These are phyloP conservation scores for Arabis hirsuta DNA, from an alignment of 345 rosid species.

Conservation along the genomic window DNA sequence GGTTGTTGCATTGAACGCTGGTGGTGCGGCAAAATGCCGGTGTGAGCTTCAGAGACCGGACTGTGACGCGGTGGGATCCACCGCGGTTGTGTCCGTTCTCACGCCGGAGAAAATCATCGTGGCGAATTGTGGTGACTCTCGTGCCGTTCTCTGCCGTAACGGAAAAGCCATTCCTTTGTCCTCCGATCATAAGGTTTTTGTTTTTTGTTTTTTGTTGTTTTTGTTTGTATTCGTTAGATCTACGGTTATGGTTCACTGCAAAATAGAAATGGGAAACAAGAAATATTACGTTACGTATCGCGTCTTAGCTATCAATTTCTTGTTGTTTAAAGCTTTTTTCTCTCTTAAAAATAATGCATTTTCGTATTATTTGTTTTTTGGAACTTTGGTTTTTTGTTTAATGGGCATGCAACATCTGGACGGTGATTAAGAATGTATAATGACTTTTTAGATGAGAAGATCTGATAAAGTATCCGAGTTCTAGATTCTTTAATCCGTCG, in stretches of 20 bases:
- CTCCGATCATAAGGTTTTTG: conserved; percentile 79
- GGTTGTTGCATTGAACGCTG: conserved; percentile 38
- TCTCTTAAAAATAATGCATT: not conserved
- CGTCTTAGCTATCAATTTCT: conserved; percentile 27
- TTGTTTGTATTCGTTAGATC: conserved; percentile 31
- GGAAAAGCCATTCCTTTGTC: conserved; percentile 73
- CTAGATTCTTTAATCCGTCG: conserved; percentile 32
- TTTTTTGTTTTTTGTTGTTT: not conserved
- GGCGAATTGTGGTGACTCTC: conserved; percentile 95
- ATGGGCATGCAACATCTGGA: conserved; percentile 42
- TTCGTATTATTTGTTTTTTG: not conserved
- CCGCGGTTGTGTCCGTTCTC: conserved; percentile 80
- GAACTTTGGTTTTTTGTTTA: conserved; percentile 2
- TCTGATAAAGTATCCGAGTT: conserved; percentile 36
- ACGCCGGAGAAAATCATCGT: conserved; percentile 67
- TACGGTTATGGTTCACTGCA: conserved; percentile 35
- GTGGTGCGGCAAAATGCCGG: conserved; percentile 48
- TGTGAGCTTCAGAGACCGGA: conserved; percentile 75
- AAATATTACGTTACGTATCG: conserved; percentile 35
- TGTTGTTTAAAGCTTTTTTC: conserved; percentile 1
- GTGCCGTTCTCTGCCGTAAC: conserved; percentile 81
- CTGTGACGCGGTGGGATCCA: conserved; percentile 87
- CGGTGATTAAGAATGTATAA: conserved; percentile 30
- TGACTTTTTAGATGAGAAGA: conserved; percentile 26
- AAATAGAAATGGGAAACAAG: conserved; percentile 3